A percentile compares a stretch with the other conserved stretches of the same genome.
Evolutionary conservation across 108 stramenopile genomes (phyloP).

Genomic region (Fistulifera pelliculosa): DNA sequence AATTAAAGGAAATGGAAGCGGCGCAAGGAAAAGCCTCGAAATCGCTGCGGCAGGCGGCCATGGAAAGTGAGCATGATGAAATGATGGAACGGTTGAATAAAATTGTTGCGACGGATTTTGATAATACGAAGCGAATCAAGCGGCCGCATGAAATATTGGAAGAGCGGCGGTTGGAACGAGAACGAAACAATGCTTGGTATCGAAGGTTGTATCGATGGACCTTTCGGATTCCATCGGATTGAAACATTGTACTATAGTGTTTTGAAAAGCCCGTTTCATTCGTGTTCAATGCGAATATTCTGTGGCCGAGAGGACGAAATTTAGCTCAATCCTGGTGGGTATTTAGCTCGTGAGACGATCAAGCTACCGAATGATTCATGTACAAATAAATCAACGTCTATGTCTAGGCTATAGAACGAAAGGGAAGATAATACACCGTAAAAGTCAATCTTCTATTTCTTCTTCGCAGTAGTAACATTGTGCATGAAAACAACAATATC

Average conservation of each 20-base stretch:
- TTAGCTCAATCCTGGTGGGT: no score
- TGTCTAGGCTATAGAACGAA: no score
- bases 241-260: no score
- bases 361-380: no score
- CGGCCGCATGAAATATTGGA: constrained; percentile 82
- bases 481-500: constrained; percentile 86
- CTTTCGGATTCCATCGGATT: no score
- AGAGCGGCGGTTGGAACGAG: constrained; percentile 63
- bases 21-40: constrained; percentile 64
- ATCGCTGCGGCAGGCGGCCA: constrained; percentile 66
- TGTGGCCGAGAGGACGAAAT: no score
- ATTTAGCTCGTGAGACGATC: no score
- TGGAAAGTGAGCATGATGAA: constrained; percentile 74
- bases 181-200: constrained; percentile 74
- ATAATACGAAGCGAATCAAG: constrained; percentile 85
- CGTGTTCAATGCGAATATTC: no score
- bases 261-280: no score
- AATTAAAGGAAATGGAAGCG: constrained; percentile 68
- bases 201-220: constrained; percentile 23
- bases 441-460: no score
- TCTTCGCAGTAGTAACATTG: constrained; percentile 73
- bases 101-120: constrained; percentile 57
- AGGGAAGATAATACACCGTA: no score
- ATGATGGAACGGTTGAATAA: constrained; percentile 83
- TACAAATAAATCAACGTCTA: no score